Evolutionary conservation across 2,329 filamentous ascomycete species (phyloP), one percentile per base, ranked within the genome.

Genomic region (Penicillium sp.): DNA sequence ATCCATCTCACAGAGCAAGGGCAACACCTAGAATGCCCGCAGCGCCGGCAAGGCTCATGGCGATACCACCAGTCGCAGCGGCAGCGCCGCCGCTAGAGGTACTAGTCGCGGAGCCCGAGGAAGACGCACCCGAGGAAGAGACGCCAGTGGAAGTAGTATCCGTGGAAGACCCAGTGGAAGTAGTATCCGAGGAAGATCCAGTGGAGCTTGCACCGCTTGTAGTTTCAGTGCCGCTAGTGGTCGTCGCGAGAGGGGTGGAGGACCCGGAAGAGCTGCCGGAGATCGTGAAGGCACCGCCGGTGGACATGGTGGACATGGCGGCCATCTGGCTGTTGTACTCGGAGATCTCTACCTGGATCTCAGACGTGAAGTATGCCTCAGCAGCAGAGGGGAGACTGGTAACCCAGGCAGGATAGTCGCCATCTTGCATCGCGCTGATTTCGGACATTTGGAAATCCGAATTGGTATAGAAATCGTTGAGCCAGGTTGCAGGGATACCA

Each of bases 11-110:
- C 52, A 70, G 63, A 48, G 68, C 66, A 53, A 68, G 45, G 43
- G 62, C 66, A 37, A 69, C 52, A 44, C 66, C 67, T 46, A 70
- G 50, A 22, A 66, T 27, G 49, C 65, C 66, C 51, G 59, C 65
- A n/a, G 61, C 61, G 45, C 68, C 64, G 10, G 62, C 63, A 44
- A 70, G 35, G 33, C 67, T 52, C 47, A 63, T 56, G 22, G 63
- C 65, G 55, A 69, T 52, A 39, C 56, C 51, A 5, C 64, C 64
- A 24, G 67, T 68, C 22, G 65, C 54, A 31, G 59, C 55, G n/a
- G 67, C 52, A 35, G 67, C 65, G 48, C 62, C 63, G 35, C 58
- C 66, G 47, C 60, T 64, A 5, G 64, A 69, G 22, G 59, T 52
- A 11, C 26, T 43, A 5, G 57, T 29, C 16, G 39, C 14, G 8